Evolutionary conservation across 2,329 filamentous ascomycete genomes (phyloP).

Genomic region (Calonectria hawksworthii): DNA sequence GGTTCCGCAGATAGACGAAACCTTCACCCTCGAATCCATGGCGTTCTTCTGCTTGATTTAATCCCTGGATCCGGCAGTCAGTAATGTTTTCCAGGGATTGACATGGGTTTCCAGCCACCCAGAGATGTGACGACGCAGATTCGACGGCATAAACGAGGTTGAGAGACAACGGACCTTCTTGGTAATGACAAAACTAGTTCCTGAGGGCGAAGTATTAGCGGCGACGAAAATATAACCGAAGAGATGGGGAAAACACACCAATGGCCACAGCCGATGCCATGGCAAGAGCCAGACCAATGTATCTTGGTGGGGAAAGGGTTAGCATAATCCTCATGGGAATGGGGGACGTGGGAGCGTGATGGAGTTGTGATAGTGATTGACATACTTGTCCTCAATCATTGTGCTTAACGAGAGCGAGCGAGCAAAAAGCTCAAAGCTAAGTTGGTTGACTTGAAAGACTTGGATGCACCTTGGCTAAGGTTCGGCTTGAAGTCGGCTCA

Average conservation of each 20-base stretch:
- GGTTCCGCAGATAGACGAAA: constrained; percentile 92
- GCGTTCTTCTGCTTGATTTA: constrained; percentile 89
- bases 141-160: neutral
- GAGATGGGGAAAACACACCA: constrained; percentile 64
- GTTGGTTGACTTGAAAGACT: neutral
- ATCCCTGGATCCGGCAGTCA: constrained; percentile 68
- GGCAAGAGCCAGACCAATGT: constrained; percentile 82
- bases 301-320: constrained; percentile 64
- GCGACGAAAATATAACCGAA: neutral
- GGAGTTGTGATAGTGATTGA: constrained; percentile 22
- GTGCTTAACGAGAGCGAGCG: constrained; percentile 36
- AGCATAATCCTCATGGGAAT: constrained; percentile 26
- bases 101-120: neutral
- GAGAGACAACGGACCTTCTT: constrained; percentile 80
- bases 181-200: constrained; percentile 98
- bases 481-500: constrained; percentile 11
- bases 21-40: constrained; percentile 98
- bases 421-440: constrained; percentile 35
- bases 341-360: constrained; percentile 9
- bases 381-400: constrained; percentile 58
- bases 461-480: constrained; percentile 31
- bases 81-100: constrained; percentile 3
- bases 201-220: constrained; percentile 59
- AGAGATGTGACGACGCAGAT: neutral
- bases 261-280: constrained; percentile 82